Evolutionary conservation across 768 basidiomycete genomes (phyloP).

Genomic region (Termitomyces sp.): DNA sequence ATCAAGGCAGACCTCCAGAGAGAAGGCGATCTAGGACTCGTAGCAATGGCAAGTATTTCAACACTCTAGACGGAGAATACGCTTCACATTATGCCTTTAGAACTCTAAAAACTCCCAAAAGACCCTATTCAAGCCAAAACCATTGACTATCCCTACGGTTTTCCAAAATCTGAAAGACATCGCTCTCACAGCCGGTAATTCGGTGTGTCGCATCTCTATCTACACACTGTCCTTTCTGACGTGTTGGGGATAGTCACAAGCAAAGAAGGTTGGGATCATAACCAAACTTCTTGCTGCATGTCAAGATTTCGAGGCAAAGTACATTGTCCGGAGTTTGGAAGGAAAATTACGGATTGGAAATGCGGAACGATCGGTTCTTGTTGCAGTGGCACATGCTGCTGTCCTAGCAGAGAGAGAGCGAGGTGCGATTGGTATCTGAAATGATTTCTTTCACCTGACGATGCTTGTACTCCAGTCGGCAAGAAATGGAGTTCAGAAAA

Average conservation of each 20-base stretch:
- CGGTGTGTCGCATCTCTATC: slow-evolving; percentile 38
- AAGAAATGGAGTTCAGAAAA: slow-evolving; percentile 78
- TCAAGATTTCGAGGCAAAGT: slow-evolving; percentile 90
- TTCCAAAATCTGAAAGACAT: slow-evolving; percentile 92
- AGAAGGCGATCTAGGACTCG: slow-evolving; percentile 92
- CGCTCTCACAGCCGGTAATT: slow-evolving; percentile 78
- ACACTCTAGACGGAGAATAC: background rate
- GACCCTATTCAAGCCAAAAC: slow-evolving; percentile 91
- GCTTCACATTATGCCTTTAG: slow-evolving; percentile 33
- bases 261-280: slow-evolving; percentile 92
- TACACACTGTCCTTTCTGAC: slow-evolving; percentile 1
- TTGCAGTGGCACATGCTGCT: slow-evolving; percentile 89
- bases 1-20: slow-evolving; percentile 92
- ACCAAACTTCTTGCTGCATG: slow-evolving; percentile 92
- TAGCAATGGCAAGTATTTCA: slow-evolving; percentile 74
- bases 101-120: slow-evolving; percentile 92
- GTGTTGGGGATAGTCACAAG: slow-evolving; percentile 68
- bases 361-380: slow-evolving; percentile 93
- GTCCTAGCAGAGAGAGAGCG: slow-evolving; percentile 77
- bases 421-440: slow-evolving; percentile 10
- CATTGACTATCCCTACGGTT: slow-evolving; percentile 83
- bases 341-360: slow-evolving; percentile 97
- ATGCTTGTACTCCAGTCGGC: slow-evolving; percentile 38
- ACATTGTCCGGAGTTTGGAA: slow-evolving; percentile 91
- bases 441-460: background rate